Evolutionary conservation across 768 basidiomycete genomes (phyloP), one percentile per base, ranked within the genome.

Genomic region (Naganishia antarctica): DNA sequence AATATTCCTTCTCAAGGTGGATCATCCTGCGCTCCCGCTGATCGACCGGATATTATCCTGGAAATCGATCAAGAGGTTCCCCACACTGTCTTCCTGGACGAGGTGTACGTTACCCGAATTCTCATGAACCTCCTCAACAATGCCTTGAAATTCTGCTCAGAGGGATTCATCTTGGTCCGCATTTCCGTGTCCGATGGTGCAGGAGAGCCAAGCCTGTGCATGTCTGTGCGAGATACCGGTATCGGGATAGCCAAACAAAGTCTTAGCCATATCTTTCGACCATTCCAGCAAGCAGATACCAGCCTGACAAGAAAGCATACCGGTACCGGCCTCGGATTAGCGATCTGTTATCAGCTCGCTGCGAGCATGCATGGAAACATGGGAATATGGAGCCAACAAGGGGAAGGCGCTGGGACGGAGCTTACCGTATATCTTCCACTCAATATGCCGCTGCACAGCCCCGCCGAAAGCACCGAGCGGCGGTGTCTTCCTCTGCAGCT

Each of bases 81-180:
- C 15, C 25, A 12, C 3, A 37, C 49, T n/a, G 61, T 63, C 13
- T 63, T 37, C 23, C 16, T 49, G 25, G 61, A 63, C 41, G 49
- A 63, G 61, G 61, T 63, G n/a, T 63, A 63, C 40, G 31, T 63
- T 4, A 53, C 61, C 16, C 32, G 61, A 31, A 45, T 63, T 11
- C 40, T 63, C 37, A 63, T 63, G 61, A 63, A 63, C 61, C 31
- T 63, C 26, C 48, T 63, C 49, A 63, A 63, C 28, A 63, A 63
- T 41, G 61, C 61, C 4, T 34, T 63, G 21, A 63, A 63, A 29
- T 63, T 63, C 25, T 50, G 48, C 61, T 51, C 61, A 18, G 43
- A 63, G 26, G 61, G 61, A 5, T 63, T 41, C n/a, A 50, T 63
- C 18, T 32, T 63, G 61, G 61, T 63, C 16, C 32, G 53, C 3